These are phyloP conservation scores for Colletotrichum incanum DNA, from an alignment of 2,329 filamentous ascomycete species.

Conservation along the genomic window DNA sequence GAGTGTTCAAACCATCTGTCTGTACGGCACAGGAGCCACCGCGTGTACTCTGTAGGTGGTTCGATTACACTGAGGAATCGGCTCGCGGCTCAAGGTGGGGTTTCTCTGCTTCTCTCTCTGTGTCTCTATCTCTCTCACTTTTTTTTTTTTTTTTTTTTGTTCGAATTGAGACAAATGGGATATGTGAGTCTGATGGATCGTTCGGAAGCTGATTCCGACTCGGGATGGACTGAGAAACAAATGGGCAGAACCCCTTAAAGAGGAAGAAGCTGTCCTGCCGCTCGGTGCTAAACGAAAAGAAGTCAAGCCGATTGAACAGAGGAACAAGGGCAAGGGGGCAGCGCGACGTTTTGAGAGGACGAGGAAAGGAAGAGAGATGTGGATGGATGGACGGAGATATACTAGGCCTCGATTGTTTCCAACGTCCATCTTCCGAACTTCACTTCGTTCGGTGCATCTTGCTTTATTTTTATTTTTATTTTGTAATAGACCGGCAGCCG, in stretches of 20 bases:
- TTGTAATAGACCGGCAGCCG: not conserved
- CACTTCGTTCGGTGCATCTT: not conserved
- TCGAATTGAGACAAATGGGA: not conserved
- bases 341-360: conserved; percentile 3
- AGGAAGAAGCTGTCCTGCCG: not conserved
- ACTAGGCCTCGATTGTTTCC: not conserved
- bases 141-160: not conserved
- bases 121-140: not conserved
- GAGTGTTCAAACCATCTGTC: not conserved
- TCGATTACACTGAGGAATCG: not conserved
- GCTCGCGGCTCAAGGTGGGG: not conserved
- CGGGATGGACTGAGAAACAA: not conserved
- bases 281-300: not conserved
- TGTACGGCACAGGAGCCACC: not conserved
- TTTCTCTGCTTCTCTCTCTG: not conserved
- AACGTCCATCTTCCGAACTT: not conserved
- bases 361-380: not conserved
- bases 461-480: too few relatives aligned
- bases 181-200: not conserved
- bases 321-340: conserved; percentile 28
- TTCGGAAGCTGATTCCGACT: too few relatives aligned
- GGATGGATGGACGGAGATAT: not conserved
- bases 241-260: not conserved
- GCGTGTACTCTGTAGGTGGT: not conserved
- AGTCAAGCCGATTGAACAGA: not conserved